Base-by-base conservation (phyloP, 345 rosid species). In the Sapria himalayana region DNA sequence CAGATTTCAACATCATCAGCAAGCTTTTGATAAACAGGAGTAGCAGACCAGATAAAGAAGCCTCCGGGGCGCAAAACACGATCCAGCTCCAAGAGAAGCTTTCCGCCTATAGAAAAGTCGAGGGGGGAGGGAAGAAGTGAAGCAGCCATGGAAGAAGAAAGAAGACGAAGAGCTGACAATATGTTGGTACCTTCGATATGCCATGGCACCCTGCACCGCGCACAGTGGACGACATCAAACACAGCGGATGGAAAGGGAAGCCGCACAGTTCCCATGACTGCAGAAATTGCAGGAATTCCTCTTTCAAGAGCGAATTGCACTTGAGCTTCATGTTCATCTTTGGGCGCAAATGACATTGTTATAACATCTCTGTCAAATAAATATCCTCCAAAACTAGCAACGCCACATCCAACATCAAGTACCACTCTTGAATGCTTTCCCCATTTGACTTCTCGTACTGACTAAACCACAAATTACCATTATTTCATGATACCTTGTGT, bases 241-340 rank as follows among this genome's bases (percentile, higher is more conserved):
- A 77, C 95, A 66, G 66, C 61, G 49, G 77, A 76, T 11, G 99
- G 98, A 63, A 66, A 89, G 29, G 99, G 95, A 64, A 89, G 92
- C 58, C 99, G 74, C 42, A 55, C 52, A 33, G 95, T 84, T 41
- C 99, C 98, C 99, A 89, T 89, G 45, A 84, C 99, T 38, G 99
- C 93, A 51, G 95, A 84, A 60, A 89, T 58, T 38, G 79, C 93
- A 12, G 98, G 95, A 46, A 89, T 89, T 45, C 98, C 98, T 57
- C 98, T 78, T 64, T 89, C 98, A 37, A 89, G 91, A 36, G 95
- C 98, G 43, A 84, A 84, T 37, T 89, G 98, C 39, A 79, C 85
- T 60, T 89, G 98, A 35, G 93, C 98, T 72, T 82, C 98, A 57
- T 89, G 98, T 50, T 89, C 98, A 61, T 89, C 98, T 72, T 89